A percentile compares a stretch with the other conserved stretches of the same genome.
phyloP scores from a whole-genome alignment of 2,329 filamentous ascomycete species.

The Conoideocrella luteorostrata region DNA sequence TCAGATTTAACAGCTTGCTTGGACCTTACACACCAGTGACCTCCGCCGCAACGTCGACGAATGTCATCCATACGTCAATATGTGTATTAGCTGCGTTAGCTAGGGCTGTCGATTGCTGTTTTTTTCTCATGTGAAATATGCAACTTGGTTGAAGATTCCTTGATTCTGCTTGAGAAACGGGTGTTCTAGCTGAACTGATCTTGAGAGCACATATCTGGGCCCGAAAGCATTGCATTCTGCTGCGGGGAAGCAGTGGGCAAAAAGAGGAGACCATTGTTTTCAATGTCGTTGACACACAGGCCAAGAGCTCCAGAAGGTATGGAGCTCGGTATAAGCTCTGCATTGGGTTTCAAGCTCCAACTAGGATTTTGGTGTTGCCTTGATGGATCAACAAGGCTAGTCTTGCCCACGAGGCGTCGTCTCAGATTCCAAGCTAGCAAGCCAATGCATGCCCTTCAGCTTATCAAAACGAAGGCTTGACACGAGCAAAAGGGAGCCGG shows the following conservation, averaged over 20 bases:
- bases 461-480: not conserved
- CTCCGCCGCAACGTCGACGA: not conserved
- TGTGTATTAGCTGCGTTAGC: not conserved
- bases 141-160: not conserved
- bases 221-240: not conserved
- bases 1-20: constrained; percentile 7
- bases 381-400: not conserved
- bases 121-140: not conserved
- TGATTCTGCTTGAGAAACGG: not conserved
- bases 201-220: too few species aligned
- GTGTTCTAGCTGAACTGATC: not conserved
- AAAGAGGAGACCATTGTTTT: not conserved
- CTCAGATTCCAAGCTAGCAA: constrained; percentile 3
- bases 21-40: not conserved
- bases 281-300: not conserved
- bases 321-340: constrained; percentile 5
- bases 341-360: not conserved
- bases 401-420: constrained; percentile 3
- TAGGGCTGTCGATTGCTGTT: not conserved
- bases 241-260: not conserved
- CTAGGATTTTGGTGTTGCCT: not conserved
- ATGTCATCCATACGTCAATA: constrained; percentile 1
- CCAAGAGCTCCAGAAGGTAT: not conserved
- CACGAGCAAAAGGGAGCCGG: not conserved
- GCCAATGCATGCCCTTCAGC: constrained; percentile 2